phyloP scores from a whole-genome alignment of 345 rosid genomes.

The Gossypium rotundifolium region DNA sequence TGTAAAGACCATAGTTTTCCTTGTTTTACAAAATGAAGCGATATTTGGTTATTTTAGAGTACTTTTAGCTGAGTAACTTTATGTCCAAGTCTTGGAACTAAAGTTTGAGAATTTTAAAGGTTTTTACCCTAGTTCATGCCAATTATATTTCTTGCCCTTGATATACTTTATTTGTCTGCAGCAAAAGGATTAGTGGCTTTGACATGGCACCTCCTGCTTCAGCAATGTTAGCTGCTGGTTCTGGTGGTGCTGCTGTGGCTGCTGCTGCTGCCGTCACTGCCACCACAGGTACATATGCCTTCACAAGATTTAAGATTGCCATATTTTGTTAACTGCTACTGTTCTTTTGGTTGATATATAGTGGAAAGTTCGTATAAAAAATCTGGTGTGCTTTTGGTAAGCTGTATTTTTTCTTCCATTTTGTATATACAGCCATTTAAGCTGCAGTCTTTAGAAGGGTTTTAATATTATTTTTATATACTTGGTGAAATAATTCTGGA shows the following conservation, averaged over 20 bases:
- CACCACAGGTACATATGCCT: slow-evolving; percentile 45
- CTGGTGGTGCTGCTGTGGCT: slow-evolving; percentile 35
- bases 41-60: neutral
- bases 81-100: neutral
- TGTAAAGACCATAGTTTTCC: neutral
- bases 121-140: neutral
- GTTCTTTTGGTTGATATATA: slow-evolving; percentile 58
- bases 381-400: slow-evolving; percentile 87
- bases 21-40: neutral
- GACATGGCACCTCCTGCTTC: slow-evolving; percentile 96
- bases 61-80: neutral
- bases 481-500: slow-evolving; percentile 62
- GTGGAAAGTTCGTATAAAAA: slow-evolving; percentile 65
- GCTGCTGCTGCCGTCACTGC: neutral
- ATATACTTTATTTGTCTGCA: slow-evolving; percentile 33
- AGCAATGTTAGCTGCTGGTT: slow-evolving; percentile 57
- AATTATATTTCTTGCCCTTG: neutral
- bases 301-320: slow-evolving; percentile 17
- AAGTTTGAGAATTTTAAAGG: neutral
- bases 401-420: slow-evolving; percentile 39
- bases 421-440: slow-evolving; percentile 30
- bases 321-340: slow-evolving; percentile 40
- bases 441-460: slow-evolving; percentile 33
- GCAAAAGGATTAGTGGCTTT: slow-evolving; percentile 96
- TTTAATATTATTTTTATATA: slow-evolving; percentile 30